Evolutionary conservation across 2,329 filamentous ascomycete genomes (phyloP).

Genomic region (Diplodia seriata): DNA sequence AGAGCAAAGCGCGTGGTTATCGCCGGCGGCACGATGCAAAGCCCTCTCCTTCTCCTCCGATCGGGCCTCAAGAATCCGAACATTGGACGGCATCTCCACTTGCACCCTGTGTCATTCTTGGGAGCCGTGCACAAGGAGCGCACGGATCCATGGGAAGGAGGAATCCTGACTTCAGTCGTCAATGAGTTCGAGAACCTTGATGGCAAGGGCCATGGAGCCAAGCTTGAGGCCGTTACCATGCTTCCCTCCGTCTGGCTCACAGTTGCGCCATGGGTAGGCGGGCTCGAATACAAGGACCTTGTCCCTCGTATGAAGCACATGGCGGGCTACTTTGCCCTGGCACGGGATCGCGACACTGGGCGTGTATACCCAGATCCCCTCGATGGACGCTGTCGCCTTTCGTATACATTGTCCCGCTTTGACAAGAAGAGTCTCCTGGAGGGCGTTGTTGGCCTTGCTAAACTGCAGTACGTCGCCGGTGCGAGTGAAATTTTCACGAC

Average conservation of each 20-base stretch:
- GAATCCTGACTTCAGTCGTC: constrained; percentile 80
- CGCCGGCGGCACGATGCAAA: constrained; percentile 77
- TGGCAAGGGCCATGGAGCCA: constrained; percentile 78
- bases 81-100: constrained; percentile 79
- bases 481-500: constrained; percentile 78
- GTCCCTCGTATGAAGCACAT: constrained; percentile 72
- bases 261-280: constrained; percentile 70
- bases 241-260: constrained; percentile 70
- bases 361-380: constrained; percentile 74
- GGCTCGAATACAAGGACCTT: constrained; percentile 74
- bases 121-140: constrained; percentile 73
- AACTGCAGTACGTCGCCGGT: constrained; percentile 78
- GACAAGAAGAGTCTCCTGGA: constrained; percentile 76
- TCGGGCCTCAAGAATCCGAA: constrained; percentile 83
- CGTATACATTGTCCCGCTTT: constrained; percentile 64
- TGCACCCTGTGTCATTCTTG: constrained; percentile 72
- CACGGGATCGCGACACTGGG: constrained; percentile 78
- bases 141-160: constrained; percentile 68
- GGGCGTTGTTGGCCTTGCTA: constrained; percentile 73
- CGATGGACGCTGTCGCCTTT: constrained; percentile 68
- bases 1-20: constrained; percentile 82
- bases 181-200: constrained; percentile 83
- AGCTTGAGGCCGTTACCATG: constrained; percentile 80
- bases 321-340: constrained; percentile 74
- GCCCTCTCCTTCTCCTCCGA: constrained; percentile 75